phyloP scores from a whole-genome alignment of 2,329 filamentous ascomycete genomes.

The Xylariaceae sp. region DNA sequence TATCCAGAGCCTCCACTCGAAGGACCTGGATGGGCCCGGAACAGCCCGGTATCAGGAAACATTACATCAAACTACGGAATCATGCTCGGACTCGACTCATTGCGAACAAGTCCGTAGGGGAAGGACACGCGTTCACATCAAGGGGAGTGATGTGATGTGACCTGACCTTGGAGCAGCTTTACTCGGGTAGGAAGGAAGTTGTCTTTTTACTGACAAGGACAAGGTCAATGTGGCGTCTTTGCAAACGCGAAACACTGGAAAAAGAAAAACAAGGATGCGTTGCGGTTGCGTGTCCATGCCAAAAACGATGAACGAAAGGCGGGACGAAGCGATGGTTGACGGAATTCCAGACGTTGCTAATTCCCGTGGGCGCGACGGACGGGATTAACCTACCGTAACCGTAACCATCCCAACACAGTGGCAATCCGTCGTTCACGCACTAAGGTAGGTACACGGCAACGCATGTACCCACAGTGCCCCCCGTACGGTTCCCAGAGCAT shows the following conservation, averaged over 20 bases:
- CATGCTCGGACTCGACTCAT: neutral
- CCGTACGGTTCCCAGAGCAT: too few species aligned
- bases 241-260: neutral
- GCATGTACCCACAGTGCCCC: too few species aligned
- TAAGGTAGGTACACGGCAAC: neutral
- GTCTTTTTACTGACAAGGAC: too few species aligned
- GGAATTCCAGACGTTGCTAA: neutral
- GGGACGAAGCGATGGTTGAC: too few species aligned
- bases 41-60: neutral
- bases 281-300: neutral
- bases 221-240: neutral
- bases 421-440: neutral
- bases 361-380: neutral
- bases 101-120: neutral
- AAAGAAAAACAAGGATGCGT: neutral
- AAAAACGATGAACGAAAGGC: too few species aligned
- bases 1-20: too few species aligned
- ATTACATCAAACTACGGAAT: neutral
- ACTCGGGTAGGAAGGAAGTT: neutral
- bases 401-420: neutral
- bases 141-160: neutral
- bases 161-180: neutral
- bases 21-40: neutral
- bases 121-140: neutral
- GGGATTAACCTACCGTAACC: too few species aligned